These are phyloP conservation scores for Tolypocladium sp. DNA, from an alignment of 2,329 filamentous ascomycete genomes.

Conservation along the genomic window DNA sequence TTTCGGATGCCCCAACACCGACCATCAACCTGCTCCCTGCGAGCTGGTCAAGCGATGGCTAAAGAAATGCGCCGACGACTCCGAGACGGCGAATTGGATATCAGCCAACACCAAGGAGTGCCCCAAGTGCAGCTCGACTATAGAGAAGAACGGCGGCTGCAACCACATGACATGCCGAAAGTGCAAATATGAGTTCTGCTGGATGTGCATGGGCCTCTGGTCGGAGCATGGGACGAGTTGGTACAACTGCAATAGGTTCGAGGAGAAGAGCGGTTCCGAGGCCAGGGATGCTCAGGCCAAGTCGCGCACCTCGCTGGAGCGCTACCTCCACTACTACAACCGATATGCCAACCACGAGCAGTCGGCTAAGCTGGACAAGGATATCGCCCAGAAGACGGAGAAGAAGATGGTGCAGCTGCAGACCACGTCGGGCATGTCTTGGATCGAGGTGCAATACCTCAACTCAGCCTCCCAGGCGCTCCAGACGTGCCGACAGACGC, in stretches of 20 bases:
- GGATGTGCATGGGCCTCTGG: conserved; percentile 99
- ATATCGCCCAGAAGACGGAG: conserved; percentile 92
- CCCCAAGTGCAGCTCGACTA: conserved; percentile 90
- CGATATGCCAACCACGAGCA: conserved; percentile 98
- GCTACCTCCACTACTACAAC: conserved; percentile 99
- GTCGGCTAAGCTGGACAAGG: conserved; percentile 91
- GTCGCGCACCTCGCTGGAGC: conserved; percentile 80
- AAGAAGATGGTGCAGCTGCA: conserved; percentile 98
- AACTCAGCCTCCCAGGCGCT: conserved; percentile 87
- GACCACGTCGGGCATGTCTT: conserved; percentile 88
- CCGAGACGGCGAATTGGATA: conserved; percentile 98
- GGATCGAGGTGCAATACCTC: conserved; percentile 98
- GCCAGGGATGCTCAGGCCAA: conserved; percentile 87
- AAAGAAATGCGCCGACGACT: conserved; percentile 97
- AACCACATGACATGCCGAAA: conserved; percentile 98
- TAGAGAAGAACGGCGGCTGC: conserved; percentile 97
- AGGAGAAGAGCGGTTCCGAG: conserved; percentile 89
- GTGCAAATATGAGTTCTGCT: conserved; percentile 95
- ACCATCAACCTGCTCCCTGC: conserved; percentile 92
- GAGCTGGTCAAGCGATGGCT: conserved; percentile 88
- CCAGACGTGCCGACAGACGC: conserved; percentile 92
- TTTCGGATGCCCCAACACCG: conserved; percentile 82
- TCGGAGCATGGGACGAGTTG: conserved; percentile 97
- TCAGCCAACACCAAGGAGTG: conserved; percentile 98
- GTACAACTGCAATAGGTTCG: conserved; percentile 98